Conservation (phyloP, 2,329 filamentous ascomycete species). For the Tolypocladium tropicale region DNA sequence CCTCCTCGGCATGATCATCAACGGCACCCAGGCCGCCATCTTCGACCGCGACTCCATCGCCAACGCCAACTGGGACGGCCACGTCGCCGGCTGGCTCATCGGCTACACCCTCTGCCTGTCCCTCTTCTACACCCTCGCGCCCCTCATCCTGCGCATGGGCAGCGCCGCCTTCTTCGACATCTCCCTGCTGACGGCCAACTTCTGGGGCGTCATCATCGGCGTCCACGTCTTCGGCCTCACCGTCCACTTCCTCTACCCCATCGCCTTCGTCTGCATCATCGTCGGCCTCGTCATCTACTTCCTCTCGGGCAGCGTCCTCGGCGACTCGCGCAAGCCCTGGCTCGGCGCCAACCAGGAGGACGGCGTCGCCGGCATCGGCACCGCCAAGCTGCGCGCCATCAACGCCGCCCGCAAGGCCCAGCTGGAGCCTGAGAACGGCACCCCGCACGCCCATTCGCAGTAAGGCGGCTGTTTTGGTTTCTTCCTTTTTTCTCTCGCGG, state of each 20-base stretch:
- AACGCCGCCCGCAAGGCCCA: constrained; percentile 39
- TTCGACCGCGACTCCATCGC: constrained; percentile 57
- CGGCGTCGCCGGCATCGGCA: constrained; percentile 72
- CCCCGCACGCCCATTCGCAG: not conserved
- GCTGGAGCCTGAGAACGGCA: constrained; percentile 17
- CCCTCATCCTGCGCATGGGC: constrained; percentile 79
- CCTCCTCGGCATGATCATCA: constrained; percentile 82
- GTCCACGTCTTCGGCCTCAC: constrained; percentile 70
- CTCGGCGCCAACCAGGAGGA: constrained; percentile 76
- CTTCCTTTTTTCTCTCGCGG: not conserved
- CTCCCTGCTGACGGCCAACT: constrained; percentile 84
- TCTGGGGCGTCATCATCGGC: constrained; percentile 94
- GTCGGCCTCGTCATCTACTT: constrained; percentile 82
- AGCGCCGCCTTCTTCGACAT: constrained; percentile 96
- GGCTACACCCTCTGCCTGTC: constrained; percentile 79
- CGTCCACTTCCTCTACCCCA: constrained; percentile 87
- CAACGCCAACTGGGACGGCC: constrained; percentile 6
- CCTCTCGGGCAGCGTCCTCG: constrained; percentile 67
- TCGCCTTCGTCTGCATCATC: constrained; percentile 90
- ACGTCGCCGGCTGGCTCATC: constrained; percentile 69
- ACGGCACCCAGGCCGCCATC: constrained; percentile 80
- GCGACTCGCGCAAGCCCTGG: constrained; percentile 93
- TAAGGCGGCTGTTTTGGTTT: no score
- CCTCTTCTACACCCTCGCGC: constrained; percentile 81
- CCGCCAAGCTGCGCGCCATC: constrained; percentile 68